Conservation (phyloP, 306 rosid genomes). For the Rosa persica region DNA sequence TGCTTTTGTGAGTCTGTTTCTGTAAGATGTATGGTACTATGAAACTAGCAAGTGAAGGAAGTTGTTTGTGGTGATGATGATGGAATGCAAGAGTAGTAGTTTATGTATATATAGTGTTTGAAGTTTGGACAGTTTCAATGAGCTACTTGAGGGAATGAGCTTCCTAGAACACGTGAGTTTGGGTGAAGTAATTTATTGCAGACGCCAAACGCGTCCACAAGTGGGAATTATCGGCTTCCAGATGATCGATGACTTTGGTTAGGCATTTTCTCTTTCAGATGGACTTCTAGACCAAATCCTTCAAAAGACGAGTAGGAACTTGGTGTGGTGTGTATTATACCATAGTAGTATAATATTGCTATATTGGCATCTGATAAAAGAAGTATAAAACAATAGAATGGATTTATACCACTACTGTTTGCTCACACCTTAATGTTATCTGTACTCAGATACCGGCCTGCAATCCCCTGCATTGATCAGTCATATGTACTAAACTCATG, state of each 20-base stretch:
- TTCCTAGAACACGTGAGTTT: constrained; percentile 11
- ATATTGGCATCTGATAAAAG: too few species aligned
- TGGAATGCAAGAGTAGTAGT: neutral
- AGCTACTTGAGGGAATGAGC: neutral
- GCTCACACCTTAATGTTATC: neutral
- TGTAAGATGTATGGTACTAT: neutral
- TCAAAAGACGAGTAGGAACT: neutral
- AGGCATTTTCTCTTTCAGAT: neutral
- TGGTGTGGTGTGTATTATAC: neutral
- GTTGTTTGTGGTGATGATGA: constrained; percentile 9
- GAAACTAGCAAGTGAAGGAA: neutral
- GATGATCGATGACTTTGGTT: constrained; percentile 3
- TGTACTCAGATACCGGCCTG: neutral
- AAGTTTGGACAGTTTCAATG: neutral
- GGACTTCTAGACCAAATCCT: neutral
- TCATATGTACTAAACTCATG: too few species aligned
- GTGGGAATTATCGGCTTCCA: constrained; percentile 20
- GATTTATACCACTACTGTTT: neutral
- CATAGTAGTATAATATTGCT: neutral
- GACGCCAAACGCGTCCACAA: constrained; percentile 16
- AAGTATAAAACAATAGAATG: neutral
- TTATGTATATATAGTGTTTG: constrained; percentile 16
- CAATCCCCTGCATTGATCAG: too few species aligned
- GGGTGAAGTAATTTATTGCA: neutral
- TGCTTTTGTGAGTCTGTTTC: neutral